phyloP scores from a whole-genome alignment of 106 monocot species.

The Dioscorea dumetorum region DNA sequence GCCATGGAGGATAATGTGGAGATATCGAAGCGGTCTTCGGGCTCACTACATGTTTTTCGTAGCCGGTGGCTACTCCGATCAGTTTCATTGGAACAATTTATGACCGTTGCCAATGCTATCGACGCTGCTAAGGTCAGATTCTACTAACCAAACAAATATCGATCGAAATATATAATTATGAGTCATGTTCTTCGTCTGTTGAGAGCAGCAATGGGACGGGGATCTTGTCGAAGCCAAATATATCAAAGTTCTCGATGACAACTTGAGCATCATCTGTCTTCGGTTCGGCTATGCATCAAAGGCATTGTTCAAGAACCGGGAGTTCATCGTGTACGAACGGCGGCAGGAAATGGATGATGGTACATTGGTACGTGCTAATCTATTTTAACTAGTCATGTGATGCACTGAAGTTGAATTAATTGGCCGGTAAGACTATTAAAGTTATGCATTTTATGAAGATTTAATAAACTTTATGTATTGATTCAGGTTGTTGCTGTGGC shows the following conservation, averaged over 20 bases:
- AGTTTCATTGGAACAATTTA: conserved; percentile 69
- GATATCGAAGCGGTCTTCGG: conserved; percentile 60
- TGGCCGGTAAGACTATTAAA: no score
- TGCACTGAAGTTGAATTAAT: not conserved
- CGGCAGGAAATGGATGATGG: conserved; percentile 84
- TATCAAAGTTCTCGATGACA: conserved; percentile 62
- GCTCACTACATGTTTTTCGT: conserved; percentile 61
- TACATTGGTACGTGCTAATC: conserved; percentile 45
- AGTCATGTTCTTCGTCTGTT: not conserved
- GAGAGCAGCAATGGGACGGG: conserved; percentile 74
- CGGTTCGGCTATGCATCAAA: conserved; percentile 67
- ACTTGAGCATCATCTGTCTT: conserved; percentile 74
- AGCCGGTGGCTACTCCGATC: conserved; percentile 67
- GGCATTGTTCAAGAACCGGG: conserved; percentile 68
- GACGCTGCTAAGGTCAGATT: conserved; percentile 82
- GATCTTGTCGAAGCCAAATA: conserved; percentile 71
- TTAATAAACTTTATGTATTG: no score
- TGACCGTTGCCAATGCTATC: conserved; percentile 77
- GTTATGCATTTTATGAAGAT: no score
- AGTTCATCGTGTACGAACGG: conserved; percentile 85
- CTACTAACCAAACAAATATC: not conserved
- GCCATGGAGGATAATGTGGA: conserved; percentile 54
- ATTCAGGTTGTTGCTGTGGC: conserved; percentile 81
- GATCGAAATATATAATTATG: not conserved
- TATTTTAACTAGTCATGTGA: not conserved